Evolutionary conservation across 768 basidiomycete species (phyloP).

Genomic region (Suillus decipiens): DNA sequence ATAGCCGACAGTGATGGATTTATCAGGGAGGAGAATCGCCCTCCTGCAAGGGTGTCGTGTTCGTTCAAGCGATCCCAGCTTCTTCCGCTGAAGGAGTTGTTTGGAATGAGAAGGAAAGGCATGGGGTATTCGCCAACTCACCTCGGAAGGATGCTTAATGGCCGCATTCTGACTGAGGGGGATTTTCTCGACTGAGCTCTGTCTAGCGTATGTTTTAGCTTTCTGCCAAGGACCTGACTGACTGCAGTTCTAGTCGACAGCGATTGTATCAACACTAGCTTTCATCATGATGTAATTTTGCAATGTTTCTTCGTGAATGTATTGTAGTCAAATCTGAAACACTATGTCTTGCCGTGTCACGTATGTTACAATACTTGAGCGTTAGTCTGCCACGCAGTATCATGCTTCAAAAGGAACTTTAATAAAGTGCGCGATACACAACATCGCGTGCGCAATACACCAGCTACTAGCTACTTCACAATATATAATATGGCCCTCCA

Average conservation of each 20-base stretch:
- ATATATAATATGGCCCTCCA: too few relatives aligned
- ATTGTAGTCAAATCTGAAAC: not conserved
- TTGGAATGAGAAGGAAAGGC: conserved; percentile 38
- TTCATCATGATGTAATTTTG: not conserved
- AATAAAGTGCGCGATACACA: too few relatives aligned
- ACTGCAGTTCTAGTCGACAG: not conserved
- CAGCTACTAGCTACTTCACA: too few relatives aligned
- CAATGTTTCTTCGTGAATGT: not conserved
- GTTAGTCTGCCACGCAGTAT: not conserved
- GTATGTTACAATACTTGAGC: too few relatives aligned
- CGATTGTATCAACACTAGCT: not conserved
- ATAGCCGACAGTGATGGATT: not conserved
- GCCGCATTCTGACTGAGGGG: conserved; percentile 21
- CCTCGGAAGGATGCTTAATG: conserved; percentile 41
- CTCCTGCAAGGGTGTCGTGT: not conserved
- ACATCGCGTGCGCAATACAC: too few relatives aligned
- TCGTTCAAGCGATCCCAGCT: not conserved
- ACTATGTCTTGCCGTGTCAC: not conserved
- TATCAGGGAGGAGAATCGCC: not conserved
- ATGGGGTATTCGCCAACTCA: conserved; percentile 39
- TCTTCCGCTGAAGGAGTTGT: not conserved
- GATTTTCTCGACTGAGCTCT: conserved; percentile 24
- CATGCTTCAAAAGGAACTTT: too few relatives aligned
- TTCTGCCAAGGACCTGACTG: not conserved
- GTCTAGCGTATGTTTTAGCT: not conserved